Evolutionary conservation across 2,329 filamentous ascomycete species (phyloP), one percentile per base, ranked within the genome.

Genomic region (Penicillium sumatraense): DNA sequence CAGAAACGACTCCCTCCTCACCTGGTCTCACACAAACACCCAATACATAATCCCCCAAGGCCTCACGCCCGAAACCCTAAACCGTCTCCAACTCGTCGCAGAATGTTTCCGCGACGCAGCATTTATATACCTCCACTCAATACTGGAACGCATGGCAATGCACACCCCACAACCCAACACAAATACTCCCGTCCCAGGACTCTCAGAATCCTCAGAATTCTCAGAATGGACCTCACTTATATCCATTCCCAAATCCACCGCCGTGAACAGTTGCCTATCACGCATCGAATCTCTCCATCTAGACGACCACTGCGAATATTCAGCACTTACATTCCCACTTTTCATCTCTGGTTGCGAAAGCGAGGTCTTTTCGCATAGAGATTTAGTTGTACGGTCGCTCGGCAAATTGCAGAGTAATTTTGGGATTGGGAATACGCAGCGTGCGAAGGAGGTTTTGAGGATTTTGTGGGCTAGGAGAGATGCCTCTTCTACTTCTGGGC

Each of bases 41-140:
- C 58, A 56, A 4, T 71, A 69, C 40, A 71, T 69, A 10, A 68
- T 73, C 8, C 72, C 71, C 3, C 59, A 63, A 23, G 70, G 70
- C 21, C 66, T 68, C 16, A 68, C 67, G 11, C 44, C 57, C 29
- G 60, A 56, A 16, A 65, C 63, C 11, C 58, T 74, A 10, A 51
- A 36, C 33, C 72, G 72, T 9, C 67, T 75, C 13, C 68, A 64
- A 49, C 63, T 74, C 33, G 70, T 74, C 21, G 72, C 72, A 9
- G 67, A 74, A 52, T 73, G 69, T 57, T 75, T 72, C 55, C 72
- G 71, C 53, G 69, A 75, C 16, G 72, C 71, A 16, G 68, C 68
- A 23, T 74, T 72, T 41, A 63, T 73, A 46, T 73, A 72, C 26
- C 63, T 75, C 9, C 70, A 75, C 53, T 74, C 72, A 2, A 70